These are phyloP conservation scores for Symbiodinium pilosum DNA, from an alignment of 73 alveolate genomes.

Conservation along the genomic window DNA sequence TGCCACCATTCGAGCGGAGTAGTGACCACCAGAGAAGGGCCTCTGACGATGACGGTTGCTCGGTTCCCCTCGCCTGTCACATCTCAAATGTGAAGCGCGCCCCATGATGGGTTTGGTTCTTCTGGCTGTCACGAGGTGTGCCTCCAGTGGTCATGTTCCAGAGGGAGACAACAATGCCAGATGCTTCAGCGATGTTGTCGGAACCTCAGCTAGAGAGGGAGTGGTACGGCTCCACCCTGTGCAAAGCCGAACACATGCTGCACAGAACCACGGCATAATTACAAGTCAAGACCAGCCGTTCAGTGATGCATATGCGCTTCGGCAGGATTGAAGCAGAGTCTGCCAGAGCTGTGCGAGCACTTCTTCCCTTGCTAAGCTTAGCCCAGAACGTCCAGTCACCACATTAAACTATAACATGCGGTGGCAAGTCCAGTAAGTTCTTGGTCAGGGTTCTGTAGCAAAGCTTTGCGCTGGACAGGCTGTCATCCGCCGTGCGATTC, in stretches of 20 bases:
- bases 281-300: no score
- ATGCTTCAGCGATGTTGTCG: conserved; percentile 40
- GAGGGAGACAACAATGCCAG: conserved; percentile 63
- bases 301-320: no score
- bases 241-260: no score
- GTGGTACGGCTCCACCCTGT: no score
- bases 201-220: background rate
- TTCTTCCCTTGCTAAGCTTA: no score
- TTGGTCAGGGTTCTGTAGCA: conserved; percentile 19
- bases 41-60: conserved; percentile 42
- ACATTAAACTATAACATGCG: no score
- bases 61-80: conserved; percentile 50
- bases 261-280: no score
- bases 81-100: background rate
- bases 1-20: conserved; percentile 80
- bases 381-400: no score
- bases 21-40: conserved; percentile 65
- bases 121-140: no score
- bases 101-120: background rate
- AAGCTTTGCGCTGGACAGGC: background rate
- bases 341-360: no score
- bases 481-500: background rate
- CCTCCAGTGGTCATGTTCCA: conserved; percentile 85
- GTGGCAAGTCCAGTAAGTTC: no score
- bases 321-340: no score